phyloP scores from a whole-genome alignment of 2,329 filamentous ascomycete species.

The Aureobasidium sp. region DNA sequence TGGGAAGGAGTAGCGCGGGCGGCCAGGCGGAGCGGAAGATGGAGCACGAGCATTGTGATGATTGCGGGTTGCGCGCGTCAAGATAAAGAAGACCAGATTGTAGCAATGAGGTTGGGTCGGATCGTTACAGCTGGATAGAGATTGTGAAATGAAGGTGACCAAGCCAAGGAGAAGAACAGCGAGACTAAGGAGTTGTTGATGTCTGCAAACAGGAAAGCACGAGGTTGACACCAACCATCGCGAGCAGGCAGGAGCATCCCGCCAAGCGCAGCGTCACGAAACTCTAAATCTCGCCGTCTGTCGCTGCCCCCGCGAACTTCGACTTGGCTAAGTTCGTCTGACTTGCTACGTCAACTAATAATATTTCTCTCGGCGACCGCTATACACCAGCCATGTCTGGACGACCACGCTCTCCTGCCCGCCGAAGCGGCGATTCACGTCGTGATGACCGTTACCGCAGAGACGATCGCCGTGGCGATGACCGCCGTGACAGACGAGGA shows the following conservation, averaged over 20 bases:
- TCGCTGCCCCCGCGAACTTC: neutral
- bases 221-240: neutral
- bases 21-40: constrained; percentile 16
- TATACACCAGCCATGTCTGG: constrained; percentile 9
- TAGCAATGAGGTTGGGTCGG: neutral
- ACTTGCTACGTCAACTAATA: too few relatives aligned
- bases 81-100: neutral
- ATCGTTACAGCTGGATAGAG: neutral
- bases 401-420: constrained; percentile 13
- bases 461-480: constrained; percentile 19
- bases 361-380: neutral
- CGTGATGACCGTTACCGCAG: constrained; percentile 20
- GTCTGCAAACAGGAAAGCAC: neutral
- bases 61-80: neutral
- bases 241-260: neutral
- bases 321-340: neutral
- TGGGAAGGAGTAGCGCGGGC: neutral
- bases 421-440: constrained; percentile 14
- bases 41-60: constrained; percentile 14
- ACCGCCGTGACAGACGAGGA: constrained; percentile 16
- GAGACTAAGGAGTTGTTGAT: neutral
- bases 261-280: neutral
- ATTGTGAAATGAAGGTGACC: neutral
- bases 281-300: neutral
- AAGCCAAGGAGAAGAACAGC: neutral